Evolutionary conservation across 345 rosid species (phyloP), one percentile per base, ranked within the genome.

Genomic region (Garcia nutans): DNA sequence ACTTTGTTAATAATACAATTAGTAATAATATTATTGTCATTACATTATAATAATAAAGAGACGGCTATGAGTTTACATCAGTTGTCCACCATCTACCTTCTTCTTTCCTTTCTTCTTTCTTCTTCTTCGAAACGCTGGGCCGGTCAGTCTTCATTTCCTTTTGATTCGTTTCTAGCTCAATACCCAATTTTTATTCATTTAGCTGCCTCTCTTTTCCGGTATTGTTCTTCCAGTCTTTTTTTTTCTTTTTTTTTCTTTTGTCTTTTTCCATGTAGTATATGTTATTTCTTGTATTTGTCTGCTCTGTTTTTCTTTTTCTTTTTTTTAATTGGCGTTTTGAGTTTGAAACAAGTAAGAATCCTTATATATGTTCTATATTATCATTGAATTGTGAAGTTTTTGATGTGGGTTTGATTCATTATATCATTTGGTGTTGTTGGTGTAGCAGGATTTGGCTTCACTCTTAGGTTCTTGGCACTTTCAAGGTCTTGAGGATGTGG

Each of bases 401-500:
- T 49, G 68, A 24, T 55, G 41, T 67, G 75, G 80, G 61, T 72
- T 81, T 42, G 71, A 8, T 75, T 80, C 75, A 2, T 68, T 76
- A 65, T 56, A 16, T 74, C 50, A 41, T 82, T 76, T 84, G 70
- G 54, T 70, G 79, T 77, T 67, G 52, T 79, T 76, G 78, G 80
- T 73, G 17, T 24, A 45, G 28, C 59, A 50, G 72, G 64, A 75
- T 75, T 66, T 41, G 44, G 77, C 60, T 79, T 19, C 74, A 13
- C 28, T 57, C 13, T 50, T 64, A 45, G 63, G 59, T 69, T 65
- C 62, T 54, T 17, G 63, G 70, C 62, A 55, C 31, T 56, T 44
- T 6, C 7, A 31, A 19, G 45, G 65, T 20, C 55, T 55, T 49
- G 63, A 5, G 41, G 56, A 42, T 44, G 13, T 44, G 59, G 65